phyloP scores from a whole-genome alignment of 306 rosid genomes.

The Oemleria cerasiformis region DNA sequence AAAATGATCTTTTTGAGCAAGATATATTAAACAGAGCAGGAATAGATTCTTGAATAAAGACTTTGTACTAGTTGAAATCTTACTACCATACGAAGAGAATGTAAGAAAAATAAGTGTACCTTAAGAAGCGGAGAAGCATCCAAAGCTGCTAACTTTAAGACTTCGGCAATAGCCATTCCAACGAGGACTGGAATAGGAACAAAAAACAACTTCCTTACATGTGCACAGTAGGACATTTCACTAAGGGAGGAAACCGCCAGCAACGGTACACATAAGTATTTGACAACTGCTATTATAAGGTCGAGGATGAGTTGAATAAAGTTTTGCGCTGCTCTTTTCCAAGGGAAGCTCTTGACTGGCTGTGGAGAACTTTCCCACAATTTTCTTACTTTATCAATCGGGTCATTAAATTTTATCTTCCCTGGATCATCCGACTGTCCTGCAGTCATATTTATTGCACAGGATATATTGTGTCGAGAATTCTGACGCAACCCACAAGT shows the following conservation, averaged over 20 bases:
- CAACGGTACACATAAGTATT: slow-evolving; percentile 66
- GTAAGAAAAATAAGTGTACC: slow-evolving; percentile 37
- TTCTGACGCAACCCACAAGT: slow-evolving; percentile 32
- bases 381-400: slow-evolving; percentile 40
- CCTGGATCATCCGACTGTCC: slow-evolving; percentile 56
- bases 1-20: neutral
- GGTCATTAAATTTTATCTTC: slow-evolving; percentile 38
- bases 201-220: slow-evolving; percentile 59
- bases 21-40: slow-evolving; percentile 18
- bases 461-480: slow-evolving; percentile 29
- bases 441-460: slow-evolving; percentile 66
- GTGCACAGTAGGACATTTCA: slow-evolving; percentile 90
- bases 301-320: slow-evolving; percentile 69
- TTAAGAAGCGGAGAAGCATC: slow-evolving; percentile 64
- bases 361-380: slow-evolving; percentile 82
- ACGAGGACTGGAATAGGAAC: slow-evolving; percentile 63
- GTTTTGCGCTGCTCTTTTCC: slow-evolving; percentile 62
- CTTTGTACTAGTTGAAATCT: slow-evolving; percentile 3
- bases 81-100: neutral
- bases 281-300: slow-evolving; percentile 60
- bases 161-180: slow-evolving; percentile 71
- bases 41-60: slow-evolving; percentile 11
- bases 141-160: slow-evolving; percentile 55
- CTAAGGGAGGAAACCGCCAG: slow-evolving; percentile 64
- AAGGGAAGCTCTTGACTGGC: slow-evolving; percentile 79